Base-by-base conservation (phyloP, 257 asterid genomes). In the Gentiana macrophylla region DNA sequence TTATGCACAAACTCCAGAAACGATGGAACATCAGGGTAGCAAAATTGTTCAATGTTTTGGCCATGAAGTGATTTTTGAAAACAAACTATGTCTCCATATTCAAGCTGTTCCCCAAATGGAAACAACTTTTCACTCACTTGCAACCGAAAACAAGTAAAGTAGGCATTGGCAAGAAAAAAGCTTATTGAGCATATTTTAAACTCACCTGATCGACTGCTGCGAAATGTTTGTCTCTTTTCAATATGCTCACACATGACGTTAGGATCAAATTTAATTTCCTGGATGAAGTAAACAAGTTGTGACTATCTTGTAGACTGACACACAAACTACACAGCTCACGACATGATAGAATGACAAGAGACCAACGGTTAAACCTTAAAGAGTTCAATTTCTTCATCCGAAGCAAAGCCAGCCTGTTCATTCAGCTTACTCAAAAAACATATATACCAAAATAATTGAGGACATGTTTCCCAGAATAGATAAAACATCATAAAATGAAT, bases 181-280 rank as follows among this genome's bases (percentile, higher is more conserved):
- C 55, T 49, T 59, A 55, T 8, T 38, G 24, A 35, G 33, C 32
- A 50, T 47, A 55, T 52, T 55, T 41, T 32, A 11, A 55, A 68
- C 60, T 55, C 54, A 83, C 94, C 88, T 86, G 90, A 72, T 81
- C n/a, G n/a, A n/a, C n/a, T 71, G 62, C 35, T 43, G 41, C 84
- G 86, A 62, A 83, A 86, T 65, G 67, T 68, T 8, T 68, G 59
- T 59, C 67, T 79, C 79, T 72, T 80, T 75, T 80, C 81, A 64
- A 86, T 71, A 74, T 63, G 82, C 66, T 86, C 90, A 62, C 93
- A 80, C 94, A 80, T 83, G 62, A 86, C 89, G 66, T 64, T 73
- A 35, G 95, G 95, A 45, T 86, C 93, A 53, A 74, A 80, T 75
- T 86, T 83, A 56, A 86, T 83, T 79, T 86, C 94, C 95, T 86